Evolutionary conservation across 176 grass and related monocot species (phyloP), one percentile per base, ranked within the genome.

Genomic region (Guadua angustifolia): DNA sequence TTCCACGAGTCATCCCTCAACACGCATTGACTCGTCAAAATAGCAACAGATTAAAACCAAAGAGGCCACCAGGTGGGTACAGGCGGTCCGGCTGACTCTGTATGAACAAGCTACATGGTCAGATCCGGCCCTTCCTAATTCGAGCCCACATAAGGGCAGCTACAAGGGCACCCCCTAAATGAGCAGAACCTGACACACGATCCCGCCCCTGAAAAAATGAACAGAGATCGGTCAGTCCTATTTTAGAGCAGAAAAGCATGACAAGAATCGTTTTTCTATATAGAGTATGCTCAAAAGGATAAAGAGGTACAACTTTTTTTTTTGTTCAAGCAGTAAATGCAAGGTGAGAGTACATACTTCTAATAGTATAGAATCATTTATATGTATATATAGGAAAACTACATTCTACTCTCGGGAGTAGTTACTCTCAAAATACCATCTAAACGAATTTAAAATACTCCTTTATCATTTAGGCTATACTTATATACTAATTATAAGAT

Each of bases 81-180:
- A 59, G 42, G 19, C 25, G 21, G 69, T 74, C n/a, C 50, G 32
- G 26, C 51, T 73, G 73, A 58, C 33, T 89, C 64, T 71, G 74
- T 49, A 73, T 18, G 38, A 63, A 61, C 5, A 25, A 49, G 79
- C 24, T 83, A 21, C n/a, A 36, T 52, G 63, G 78, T 94, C 78
- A 94, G 64, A 94, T 89, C 89, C 74, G 81, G 15, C 87, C 74
- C 86, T 79, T 97, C 62, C 75, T 83, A 57, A 98, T 40, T 85
- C 93, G 59, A 83, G 95, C 85, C 73, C 87, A 94, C 66, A 50
- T 51, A 73, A 98, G 69, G 44, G 87, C 82, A 79, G 91, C 91
- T 47, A 93, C 87, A 17, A 94, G 32, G 3, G 91, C 89, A 74
- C 93, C 95, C 43, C 95, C 95, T 75, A 98, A 85, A 83, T 92